A percentile compares a stretch with the other conserved stretches of the same genome.
Evolutionary conservation across 2,329 filamentous ascomycete species (phyloP).

Genomic region (Paecilomyces formosus): DNA sequence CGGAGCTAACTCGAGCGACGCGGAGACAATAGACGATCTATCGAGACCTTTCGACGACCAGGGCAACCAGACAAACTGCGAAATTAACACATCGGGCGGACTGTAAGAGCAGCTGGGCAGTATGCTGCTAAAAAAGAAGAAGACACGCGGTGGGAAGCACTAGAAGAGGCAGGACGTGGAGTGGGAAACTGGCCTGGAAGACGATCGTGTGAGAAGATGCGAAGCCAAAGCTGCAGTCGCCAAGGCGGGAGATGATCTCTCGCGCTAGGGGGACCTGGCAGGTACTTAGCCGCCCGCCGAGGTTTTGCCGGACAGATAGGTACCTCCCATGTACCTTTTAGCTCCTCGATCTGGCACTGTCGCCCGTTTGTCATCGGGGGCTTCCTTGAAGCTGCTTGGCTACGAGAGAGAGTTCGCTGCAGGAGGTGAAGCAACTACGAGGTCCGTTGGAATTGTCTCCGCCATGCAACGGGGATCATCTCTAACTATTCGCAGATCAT

Average conservation of each 20-base stretch:
- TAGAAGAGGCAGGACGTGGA: not conserved
- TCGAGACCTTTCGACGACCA: not conserved
- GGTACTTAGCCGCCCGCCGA: not conserved
- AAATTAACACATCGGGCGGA: not conserved
- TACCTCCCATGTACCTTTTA: not conserved
- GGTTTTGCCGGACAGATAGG: not conserved
- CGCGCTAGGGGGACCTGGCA: not conserved
- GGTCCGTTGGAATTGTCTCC: not conserved
- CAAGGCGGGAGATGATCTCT: not conserved
- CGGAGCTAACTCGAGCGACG: not conserved
- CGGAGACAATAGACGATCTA: not conserved
- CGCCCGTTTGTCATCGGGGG: not conserved
- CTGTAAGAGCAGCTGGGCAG: not conserved
- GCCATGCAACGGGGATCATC: not conserved
- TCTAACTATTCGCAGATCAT: not conserved
- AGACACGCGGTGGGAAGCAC: not conserved
- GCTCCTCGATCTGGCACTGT: not conserved
- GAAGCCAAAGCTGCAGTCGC: not conserved
- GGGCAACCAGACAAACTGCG: not conserved
- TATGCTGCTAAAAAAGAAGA: not conserved
- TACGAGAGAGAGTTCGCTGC: not conserved
- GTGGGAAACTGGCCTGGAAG: not conserved
- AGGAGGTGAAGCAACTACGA: not conserved
- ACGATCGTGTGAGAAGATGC: not conserved
- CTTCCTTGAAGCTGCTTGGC: not conserved